These are phyloP conservation scores for Rhodotorula sp. DNA, from an alignment of 1,284 basidiomycete genomes.

Conservation along the genomic window DNA sequence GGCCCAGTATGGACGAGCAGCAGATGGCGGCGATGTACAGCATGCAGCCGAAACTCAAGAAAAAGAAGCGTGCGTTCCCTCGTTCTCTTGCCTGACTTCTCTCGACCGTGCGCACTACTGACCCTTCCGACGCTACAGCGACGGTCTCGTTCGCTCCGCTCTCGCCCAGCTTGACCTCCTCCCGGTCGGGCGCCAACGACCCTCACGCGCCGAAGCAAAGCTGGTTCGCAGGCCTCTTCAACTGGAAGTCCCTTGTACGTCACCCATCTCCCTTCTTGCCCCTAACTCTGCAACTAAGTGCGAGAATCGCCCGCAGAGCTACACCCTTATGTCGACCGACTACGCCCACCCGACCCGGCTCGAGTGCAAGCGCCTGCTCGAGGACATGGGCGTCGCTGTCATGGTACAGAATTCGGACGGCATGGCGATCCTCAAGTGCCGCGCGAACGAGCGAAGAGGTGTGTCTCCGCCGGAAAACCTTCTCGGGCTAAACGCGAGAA, in stretches of 20 bases:
- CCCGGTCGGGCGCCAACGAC: constrained; percentile 19
- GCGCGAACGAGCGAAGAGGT: constrained; percentile 57
- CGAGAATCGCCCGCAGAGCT: neutral
- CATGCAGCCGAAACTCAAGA: constrained; percentile 26
- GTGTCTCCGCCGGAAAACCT: neutral
- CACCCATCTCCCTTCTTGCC: neutral
- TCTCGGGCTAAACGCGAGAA: neutral
- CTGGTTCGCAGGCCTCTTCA: constrained; percentile 88
- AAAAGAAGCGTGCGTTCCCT: constrained; percentile 33
- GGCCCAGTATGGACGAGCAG: constrained; percentile 33
- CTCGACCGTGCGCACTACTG: too few relatives aligned
- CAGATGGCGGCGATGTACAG: constrained; percentile 13
- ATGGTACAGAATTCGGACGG: constrained; percentile 61
- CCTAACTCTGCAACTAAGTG: too few relatives aligned
- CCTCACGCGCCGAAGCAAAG: constrained; percentile 57
- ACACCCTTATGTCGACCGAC: constrained; percentile 53
- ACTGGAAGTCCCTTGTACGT: constrained; percentile 60
- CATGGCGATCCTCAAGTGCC: constrained; percentile 62
- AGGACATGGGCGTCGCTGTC: constrained; percentile 64
- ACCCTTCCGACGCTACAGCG: neutral
- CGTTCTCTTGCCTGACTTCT: neutral
- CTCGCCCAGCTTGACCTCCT: constrained; percentile 16
- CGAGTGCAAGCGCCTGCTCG: constrained; percentile 65
- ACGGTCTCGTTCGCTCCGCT: constrained; percentile 36
- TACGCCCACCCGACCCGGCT: constrained; percentile 62